phyloP scores from a whole-genome alignment of 164 flowering plant species.

The Cinnamomum chago region DNA sequence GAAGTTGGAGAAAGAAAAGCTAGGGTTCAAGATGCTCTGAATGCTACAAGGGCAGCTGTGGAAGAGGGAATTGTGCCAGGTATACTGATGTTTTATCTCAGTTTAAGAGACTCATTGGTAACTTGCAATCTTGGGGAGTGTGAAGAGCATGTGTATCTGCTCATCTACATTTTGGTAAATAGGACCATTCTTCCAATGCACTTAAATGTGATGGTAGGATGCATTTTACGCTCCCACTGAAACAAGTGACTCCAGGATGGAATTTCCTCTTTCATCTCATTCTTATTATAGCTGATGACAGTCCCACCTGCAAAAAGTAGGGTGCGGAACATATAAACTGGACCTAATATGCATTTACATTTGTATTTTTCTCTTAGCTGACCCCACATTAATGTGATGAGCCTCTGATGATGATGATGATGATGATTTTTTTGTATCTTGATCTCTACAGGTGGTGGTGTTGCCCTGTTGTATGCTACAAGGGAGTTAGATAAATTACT shows the following conservation, averaged over 20 bases:
- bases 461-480: constrained; percentile 76
- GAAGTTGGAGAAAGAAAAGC: constrained; percentile 91
- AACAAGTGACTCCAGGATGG: not conserved
- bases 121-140: not conserved
- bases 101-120: not conserved
- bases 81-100: constrained; percentile 16
- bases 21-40: constrained; percentile 78
- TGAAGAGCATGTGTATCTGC: not conserved
- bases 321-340: not conserved
- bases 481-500: constrained; percentile 57
- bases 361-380: not conserved
- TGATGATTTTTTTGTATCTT: constrained; percentile 6
- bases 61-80: constrained; percentile 96
- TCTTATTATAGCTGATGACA: not conserved
- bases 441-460: constrained; percentile 69
- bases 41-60: constrained; percentile 87
- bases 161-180: not conserved
- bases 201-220: not conserved
- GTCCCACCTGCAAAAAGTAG: not conserved
- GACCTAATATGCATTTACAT: not conserved
- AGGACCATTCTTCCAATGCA: not conserved
- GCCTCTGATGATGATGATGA: no score
- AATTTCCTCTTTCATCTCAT: not conserved
- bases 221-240: not conserved
- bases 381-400: no score